Base-by-base conservation (phyloP, 2,329 filamentous ascomycete species). In the Plenodomus lindquistii region DNA sequence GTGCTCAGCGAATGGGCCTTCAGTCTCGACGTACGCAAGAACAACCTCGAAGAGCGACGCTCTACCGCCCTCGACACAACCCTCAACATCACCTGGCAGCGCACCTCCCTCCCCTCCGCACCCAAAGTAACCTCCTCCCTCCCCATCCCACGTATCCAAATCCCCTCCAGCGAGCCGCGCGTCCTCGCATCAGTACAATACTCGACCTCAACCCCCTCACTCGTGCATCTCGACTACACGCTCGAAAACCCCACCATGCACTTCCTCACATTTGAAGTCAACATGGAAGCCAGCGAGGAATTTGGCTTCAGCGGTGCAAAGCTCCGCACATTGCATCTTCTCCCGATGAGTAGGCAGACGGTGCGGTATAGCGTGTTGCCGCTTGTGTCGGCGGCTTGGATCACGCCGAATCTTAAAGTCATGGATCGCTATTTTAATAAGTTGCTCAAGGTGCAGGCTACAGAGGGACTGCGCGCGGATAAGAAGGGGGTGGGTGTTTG, bases 211-310 rank as follows among this genome's bases (percentile, higher is more conserved):
- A 54, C 68, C 4, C 43, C 58, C 0, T 48, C 50, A 1, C 46
- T 71, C 15, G 53, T 73, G 10, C 67, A 73, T 31, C 72, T 83
- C 40, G 73, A 81, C 50, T 88, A 88, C 67, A 90, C 85, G 3
- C 85, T 99, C 47, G 94, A 99, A 74, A 99, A 99, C 69, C 89
- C 92, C 0, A 97, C 93, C 0, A 88, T 86, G 69, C 94, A 99
- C 71, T 95, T 96, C 73, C 82, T 99, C 41, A 96, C 92, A 0
- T 99, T 99, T 73, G 91, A 89, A 22, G 73, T 97, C 40, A 85
- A 81, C 20, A 96, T 99, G 91, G 93, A 99, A 60, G 88, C 91
- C 2, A 93, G 85, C 67, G 91, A 96, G 56, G 84, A 91, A 44
- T 97, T 97, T 73, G 93, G 91, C 0, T 97, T 99, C 72, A 91